Evolutionary conservation across 768 basidiomycete genomes (phyloP), one percentile per base, ranked within the genome.

Genomic region (Lentinula aciculospora): DNA sequence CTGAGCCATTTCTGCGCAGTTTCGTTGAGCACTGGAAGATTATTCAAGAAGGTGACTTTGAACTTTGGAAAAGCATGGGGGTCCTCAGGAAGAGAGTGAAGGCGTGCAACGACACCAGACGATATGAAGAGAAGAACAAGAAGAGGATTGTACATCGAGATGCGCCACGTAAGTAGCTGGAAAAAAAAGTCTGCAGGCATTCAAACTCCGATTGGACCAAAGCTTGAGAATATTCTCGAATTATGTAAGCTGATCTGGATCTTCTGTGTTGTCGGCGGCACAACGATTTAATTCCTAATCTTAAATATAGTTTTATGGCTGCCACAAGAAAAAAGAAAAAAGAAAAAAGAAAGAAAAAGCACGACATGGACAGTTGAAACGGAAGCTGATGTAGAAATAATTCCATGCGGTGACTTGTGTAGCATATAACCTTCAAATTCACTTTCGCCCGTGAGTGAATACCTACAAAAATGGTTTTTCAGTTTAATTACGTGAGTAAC

Each of bases 31-130:
- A 94, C 72, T 27, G 92, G 91, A n/a, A 85, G 80, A 58, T 81
- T 80, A 67, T 90, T 89, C 66, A 94, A 81, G 70, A 90, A 94
- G 39, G 84, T 73, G 60, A 94, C 85, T 40, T 82, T 80, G 67
- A 83, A 88, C 68, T 94, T 94, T 62, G 92, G 92, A 67, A 86
- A 92, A 0, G 92, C 86, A 69, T 84, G 81, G 15, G 84, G 76
- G 64, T 94, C 92, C 64, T 92, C 88, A 28, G 92, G 90, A 46
- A 91, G 77, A 8, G 86, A 83, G 66, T 90, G 85, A 28, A 83
- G 62, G 53, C 78, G 75, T 39, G 79, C 71, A 40, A 71, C 66
- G 51, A 69, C 64, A 62, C 65, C 50, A 27, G 68, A 61, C 60
- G 63, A 56, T 28, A 64, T 60, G 34, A 56, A 39, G 46, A 13